A percentile compares a stretch with the other conserved stretches of the same genome.
Evolutionary conservation across 2,329 filamentous ascomycete genomes (phyloP).

Genomic region (Aspergillus chevalieri): DNA sequence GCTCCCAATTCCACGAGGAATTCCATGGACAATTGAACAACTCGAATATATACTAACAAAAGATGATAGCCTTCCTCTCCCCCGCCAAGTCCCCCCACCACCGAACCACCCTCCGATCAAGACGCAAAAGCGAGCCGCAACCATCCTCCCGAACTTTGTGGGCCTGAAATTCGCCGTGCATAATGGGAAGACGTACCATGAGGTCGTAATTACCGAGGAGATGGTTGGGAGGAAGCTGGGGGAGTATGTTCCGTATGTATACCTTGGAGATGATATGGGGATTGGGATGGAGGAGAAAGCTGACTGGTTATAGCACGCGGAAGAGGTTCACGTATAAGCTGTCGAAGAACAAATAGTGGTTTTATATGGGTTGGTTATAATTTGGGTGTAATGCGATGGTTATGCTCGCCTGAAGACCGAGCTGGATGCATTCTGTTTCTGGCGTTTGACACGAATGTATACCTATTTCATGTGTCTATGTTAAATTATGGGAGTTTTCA

Average conservation of each 20-base stretch:
- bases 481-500: constrained; percentile 3
- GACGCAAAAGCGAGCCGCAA: constrained; percentile 81
- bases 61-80: constrained; percentile 33
- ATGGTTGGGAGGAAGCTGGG: constrained; percentile 96
- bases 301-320: constrained; percentile 49
- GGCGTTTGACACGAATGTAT: background rate
- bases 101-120: constrained; percentile 66
- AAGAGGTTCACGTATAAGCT: constrained; percentile 64
- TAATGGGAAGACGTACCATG: constrained; percentile 82
- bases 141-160: constrained; percentile 87
- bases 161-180: constrained; percentile 84
- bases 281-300: background rate
- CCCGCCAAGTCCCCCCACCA: constrained; percentile 45
- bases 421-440: background rate
- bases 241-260: constrained; percentile 77
- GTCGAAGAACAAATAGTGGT: constrained; percentile 60
- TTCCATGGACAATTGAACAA: background rate
- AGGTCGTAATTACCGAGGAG: constrained; percentile 80
- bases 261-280: background rate
- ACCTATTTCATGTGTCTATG: background rate
- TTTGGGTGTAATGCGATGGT: background rate
- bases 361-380: background rate
- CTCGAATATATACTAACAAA: background rate
- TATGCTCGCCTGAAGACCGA: background rate
- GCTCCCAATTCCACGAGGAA: background rate